Conservation (phyloP, 139 green algal species). For the Chlamydomonas sp. region DNA sequence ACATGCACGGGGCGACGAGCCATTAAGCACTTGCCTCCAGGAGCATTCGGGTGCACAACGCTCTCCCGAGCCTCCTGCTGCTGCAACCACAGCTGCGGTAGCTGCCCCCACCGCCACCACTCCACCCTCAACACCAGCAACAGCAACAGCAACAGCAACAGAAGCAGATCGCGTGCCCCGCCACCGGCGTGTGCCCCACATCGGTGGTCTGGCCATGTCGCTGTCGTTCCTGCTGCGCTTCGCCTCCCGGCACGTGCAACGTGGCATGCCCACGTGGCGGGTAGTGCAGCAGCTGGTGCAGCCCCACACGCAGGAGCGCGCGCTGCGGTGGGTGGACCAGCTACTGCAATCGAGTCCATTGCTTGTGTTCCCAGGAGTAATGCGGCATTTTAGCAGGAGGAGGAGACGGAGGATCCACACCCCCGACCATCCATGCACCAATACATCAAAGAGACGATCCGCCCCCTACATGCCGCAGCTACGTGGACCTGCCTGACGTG, state of each 20-base stretch:
- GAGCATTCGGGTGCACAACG: no score
- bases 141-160: no score
- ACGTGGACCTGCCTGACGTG: constrained; percentile 19
- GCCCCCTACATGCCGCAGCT: neutral
- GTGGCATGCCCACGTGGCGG: neutral
- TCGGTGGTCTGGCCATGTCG: constrained; percentile 14
- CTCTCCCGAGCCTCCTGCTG: no score
- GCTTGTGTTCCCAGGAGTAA: neutral
- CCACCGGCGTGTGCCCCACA: neutral
- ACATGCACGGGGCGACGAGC: no score
- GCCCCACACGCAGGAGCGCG: constrained; percentile 11
- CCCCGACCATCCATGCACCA: neutral
- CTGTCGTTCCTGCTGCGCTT: constrained; percentile 19
- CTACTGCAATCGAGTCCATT: neutral
- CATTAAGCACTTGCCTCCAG: no score
- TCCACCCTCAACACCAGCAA: no score
- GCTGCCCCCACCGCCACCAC: no score
- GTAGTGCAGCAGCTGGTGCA: constrained; percentile 16
- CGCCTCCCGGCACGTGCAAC: neutral
- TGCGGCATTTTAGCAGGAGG: no score
- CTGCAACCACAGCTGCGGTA: no score
- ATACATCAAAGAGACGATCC: no score
- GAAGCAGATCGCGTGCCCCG: neutral
- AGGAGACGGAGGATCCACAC: neutral
- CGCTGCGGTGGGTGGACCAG: neutral